Evolutionary conservation across 805 yeast genomes (phyloP), one percentile per base, ranked within the genome.

Genomic region (Starmerella ratchasimensis): DNA sequence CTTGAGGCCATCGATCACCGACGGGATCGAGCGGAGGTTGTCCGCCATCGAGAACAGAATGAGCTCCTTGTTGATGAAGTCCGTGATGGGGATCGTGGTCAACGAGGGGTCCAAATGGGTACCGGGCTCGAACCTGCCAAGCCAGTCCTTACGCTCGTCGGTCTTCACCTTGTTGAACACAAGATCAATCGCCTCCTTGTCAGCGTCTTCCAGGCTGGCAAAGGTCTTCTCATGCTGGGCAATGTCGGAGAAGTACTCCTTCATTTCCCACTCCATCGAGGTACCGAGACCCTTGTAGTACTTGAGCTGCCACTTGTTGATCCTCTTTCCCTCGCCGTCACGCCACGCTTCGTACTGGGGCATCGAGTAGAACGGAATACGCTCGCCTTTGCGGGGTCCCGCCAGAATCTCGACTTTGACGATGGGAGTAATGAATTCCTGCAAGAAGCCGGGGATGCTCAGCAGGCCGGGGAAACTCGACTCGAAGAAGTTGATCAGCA

Each of bases 231-330:
- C 66, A 61, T 90, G 98, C 45, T 67, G 75, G 49, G 80, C 94
- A 23, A 90, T 65, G 45, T 80, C 79, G 29, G 82, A 64, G 58
- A 90, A 90, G 54, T 90, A 90, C 54, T 81, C 90, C 48, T 90
- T 73, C 44, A 80, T 81, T 59, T 90, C 98, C 25, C 64, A 69
- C 20, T 74, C 72, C 1, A 76, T 69, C 1, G 97, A 88, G 3
- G 98, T 84, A 74, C 98, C 98, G 68, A 90, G 71, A 72, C 98
- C 98, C 68, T 90, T 90, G 64, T 83, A 90, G 65, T 90, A 90
- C 69, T 90, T 90, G 51, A 81, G 93, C 33, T 79, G 72, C 90
- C 95, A 90, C 11, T 36, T 45, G 9, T 84, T 70, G 50, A 74
- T 74, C 7, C 61, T 66, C 22, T 62, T 60, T 27, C 95, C 90